Evolutionary conservation across 2,329 filamentous ascomycete species (phyloP), one percentile per base, ranked within the genome.

Genomic region (Pseudopithomyces maydicus): DNA sequence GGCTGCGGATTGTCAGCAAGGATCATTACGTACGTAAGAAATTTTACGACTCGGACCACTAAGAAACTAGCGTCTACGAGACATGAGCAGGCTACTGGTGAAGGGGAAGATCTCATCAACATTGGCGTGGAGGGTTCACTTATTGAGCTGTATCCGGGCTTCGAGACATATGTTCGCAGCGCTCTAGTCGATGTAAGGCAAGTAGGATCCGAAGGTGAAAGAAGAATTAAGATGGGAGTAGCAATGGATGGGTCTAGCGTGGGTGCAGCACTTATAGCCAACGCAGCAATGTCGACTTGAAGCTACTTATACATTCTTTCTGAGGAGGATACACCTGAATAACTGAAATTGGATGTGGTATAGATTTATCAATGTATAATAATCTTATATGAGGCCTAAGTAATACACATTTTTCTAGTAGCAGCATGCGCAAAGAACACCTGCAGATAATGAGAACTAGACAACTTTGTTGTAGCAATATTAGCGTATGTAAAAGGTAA

Each of bases 231-330:
- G 56, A 97, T 99, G 70, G 95, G 94, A 20, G 94, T 98, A 70
- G 95, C 95, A 60, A 97, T 97, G 83, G 95, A 99, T 74, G 95
- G 95, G 47, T 95, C 90, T 62, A 95, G 92, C 61, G 91, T 97
- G n/a, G 95, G 95, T 52, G 95, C 95, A 3, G 95, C 95, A 38
- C 80, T 99, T 67, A 98, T 97, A 77, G 95, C 95, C 12, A 47
- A 47, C 20, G 44, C 44, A 12, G 44, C 44, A 35, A 35, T 11
- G 10, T 46, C 15, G n/a, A 35, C 14, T 5, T 47, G 17, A 6
- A 3, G 17, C 1, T 19, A 22, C 5, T 20, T 10, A 33, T n/a
- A n/a, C n/a, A n/a, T n/a, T n/a, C n/a, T n/a, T n/a, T n/a, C n/a
- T n/a, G n/a, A n/a, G n/a, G n/a, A n/a, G n/a, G n/a, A n/a, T n/a